These are phyloP conservation scores for Sugiyamaella paludigena DNA, from an alignment of 1,139 yeast species.

Conservation along the genomic window DNA sequence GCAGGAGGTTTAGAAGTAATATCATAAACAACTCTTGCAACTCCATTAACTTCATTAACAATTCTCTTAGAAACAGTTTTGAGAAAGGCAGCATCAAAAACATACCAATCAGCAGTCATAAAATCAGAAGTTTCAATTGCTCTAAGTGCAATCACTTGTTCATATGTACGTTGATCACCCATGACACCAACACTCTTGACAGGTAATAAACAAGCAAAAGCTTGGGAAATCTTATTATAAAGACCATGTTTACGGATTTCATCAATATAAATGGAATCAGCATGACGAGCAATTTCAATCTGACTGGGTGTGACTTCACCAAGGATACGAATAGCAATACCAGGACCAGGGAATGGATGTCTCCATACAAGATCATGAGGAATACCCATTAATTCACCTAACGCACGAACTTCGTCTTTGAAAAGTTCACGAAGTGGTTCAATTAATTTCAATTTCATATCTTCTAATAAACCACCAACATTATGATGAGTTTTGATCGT, in stretches of 20 bases:
- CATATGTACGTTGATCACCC: constrained; percentile 99
- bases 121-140: constrained; percentile 97
- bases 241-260: constrained; percentile 93
- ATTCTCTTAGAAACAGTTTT: constrained; percentile 93
- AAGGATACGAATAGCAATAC: constrained; percentile 95
- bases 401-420: constrained; percentile 96
- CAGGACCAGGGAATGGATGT: constrained; percentile 99
- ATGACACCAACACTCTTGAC: constrained; percentile 98
- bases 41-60: constrained; percentile 98
- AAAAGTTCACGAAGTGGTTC: constrained; percentile 98
- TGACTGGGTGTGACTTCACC: constrained; percentile 95
- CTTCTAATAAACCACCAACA: constrained; percentile 95
- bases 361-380: constrained; percentile 98
- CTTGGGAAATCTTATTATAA: constrained; percentile 91
- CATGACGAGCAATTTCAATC: constrained; percentile 95
- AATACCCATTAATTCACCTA: constrained; percentile 92
- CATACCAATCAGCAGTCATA: constrained; percentile 99
- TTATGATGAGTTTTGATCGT: constrained; percentile 99
- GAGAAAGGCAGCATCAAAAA: constrained; percentile 88
- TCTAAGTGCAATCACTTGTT: constrained; percentile 97
- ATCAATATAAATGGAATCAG: constrained; percentile 92
- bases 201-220: constrained; percentile 94
- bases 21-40: constrained; percentile 97
- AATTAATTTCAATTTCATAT: constrained; percentile 96
- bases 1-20: constrained; percentile 99